phyloP scores from a whole-genome alignment of 495 filamentous ascomycete genomes.

The Daldinia caldariorum region DNA sequence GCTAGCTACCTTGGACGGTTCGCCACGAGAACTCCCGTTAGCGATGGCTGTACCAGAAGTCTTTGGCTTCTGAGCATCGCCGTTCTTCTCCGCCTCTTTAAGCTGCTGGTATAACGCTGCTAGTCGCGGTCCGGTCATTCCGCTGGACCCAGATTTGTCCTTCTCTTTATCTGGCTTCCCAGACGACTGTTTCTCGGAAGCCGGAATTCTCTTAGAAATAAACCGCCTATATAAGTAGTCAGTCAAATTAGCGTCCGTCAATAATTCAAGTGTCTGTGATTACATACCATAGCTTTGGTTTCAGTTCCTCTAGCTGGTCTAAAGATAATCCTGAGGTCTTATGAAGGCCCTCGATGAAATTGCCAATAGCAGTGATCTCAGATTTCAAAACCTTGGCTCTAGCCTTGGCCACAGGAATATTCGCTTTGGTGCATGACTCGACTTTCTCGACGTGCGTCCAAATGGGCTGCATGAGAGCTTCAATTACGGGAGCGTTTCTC shows the following conservation, averaged over 20 bases:
- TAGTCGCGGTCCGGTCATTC: constrained; percentile 47
- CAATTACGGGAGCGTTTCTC: constrained; percentile 54
- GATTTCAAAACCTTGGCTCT: constrained; percentile 58
- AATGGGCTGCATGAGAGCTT: constrained; percentile 57
- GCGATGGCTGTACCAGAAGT: constrained; percentile 29
- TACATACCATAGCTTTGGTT: constrained; percentile 59
- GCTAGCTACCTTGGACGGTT: constrained; percentile 36
- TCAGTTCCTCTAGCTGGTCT: constrained; percentile 53
- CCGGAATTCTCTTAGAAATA: constrained; percentile 49
- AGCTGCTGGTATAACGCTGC: constrained; percentile 47
- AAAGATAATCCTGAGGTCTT: constrained; percentile 48
- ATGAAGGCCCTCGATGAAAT: constrained; percentile 55
- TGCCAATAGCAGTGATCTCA: constrained; percentile 57
- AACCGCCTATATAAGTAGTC: constrained; percentile 44
- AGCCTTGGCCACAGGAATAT: constrained; percentile 55
- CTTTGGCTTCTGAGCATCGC: constrained; percentile 41
- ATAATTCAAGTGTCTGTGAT: background rate
- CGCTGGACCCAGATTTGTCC: constrained; percentile 33
- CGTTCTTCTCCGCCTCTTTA: constrained; percentile 43
- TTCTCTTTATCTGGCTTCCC: constrained; percentile 42
- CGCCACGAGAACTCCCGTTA: constrained; percentile 41
- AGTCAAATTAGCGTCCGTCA: constrained; percentile 20
- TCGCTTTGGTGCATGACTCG: constrained; percentile 56
- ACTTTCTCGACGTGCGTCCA: constrained; percentile 54
- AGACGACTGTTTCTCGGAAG: constrained; percentile 46